Conservation (phyloP, 768 basidiomycete species). For the Russula vinacea region DNA sequence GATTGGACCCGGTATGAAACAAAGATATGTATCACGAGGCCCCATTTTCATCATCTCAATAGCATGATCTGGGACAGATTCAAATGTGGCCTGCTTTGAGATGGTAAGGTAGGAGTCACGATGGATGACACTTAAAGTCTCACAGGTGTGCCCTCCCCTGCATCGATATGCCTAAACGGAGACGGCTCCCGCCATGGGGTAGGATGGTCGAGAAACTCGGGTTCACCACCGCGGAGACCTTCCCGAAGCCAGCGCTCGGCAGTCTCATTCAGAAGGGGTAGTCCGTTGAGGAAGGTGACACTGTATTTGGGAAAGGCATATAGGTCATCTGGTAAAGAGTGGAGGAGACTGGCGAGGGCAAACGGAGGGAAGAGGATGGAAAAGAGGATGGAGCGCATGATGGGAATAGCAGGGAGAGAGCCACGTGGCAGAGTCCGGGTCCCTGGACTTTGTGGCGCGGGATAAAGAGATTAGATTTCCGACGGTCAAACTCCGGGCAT, state of each 20-base stretch:
- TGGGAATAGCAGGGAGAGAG: background rate
- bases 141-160: constrained; percentile 43
- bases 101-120: constrained; percentile 8
- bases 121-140: constrained; percentile 1
- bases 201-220: constrained; percentile 70
- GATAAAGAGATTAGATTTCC: constrained; percentile 26
- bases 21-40: constrained; percentile 65
- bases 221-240: constrained; percentile 71
- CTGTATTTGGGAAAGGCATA: constrained; percentile 80
- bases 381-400: background rate
- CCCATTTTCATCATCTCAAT: constrained; percentile 78
- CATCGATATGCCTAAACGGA: constrained; percentile 58
- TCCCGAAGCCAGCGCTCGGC: constrained; percentile 70
- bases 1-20: constrained; percentile 68
- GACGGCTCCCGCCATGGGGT: constrained; percentile 40
- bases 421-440: constrained; percentile 27
- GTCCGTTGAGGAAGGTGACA: constrained; percentile 72
- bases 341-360: constrained; percentile 38
- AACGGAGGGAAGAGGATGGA: constrained; percentile 14
- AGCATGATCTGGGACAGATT: constrained; percentile 41
- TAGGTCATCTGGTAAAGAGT: constrained; percentile 75
- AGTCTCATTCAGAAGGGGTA: constrained; percentile 70
- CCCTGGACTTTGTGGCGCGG: constrained; percentile 32
- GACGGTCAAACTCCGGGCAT: constrained; percentile 23
- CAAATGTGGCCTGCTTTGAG: constrained; percentile 11